These are phyloP conservation scores for Vigna unguiculata DNA, from an alignment of 306 rosid species.

Conservation along the genomic window DNA sequence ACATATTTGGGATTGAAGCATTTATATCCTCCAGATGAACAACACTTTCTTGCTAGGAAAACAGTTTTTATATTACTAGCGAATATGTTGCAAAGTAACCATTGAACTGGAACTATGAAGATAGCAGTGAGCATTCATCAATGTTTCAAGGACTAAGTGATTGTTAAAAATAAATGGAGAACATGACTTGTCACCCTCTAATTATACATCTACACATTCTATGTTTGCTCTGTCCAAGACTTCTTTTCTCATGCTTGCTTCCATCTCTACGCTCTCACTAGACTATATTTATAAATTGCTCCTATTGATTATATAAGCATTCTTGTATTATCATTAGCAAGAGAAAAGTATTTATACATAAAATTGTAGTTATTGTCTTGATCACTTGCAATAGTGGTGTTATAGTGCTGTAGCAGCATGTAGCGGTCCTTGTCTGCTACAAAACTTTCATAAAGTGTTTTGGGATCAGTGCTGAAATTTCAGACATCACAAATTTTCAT, in stretches of 20 bases:
- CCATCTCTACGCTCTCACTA: constrained; percentile 19
- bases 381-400: not conserved
- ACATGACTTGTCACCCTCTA: constrained; percentile 1
- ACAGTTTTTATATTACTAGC: constrained; percentile 5
- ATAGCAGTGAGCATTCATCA: not conserved
- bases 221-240: constrained; percentile 19
- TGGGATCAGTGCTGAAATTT: not conserved
- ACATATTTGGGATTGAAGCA: constrained; percentile 31
- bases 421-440: not conserved
- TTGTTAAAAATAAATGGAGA: constrained; percentile 15
- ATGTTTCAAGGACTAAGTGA: constrained; percentile 24
- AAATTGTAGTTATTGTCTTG: not conserved
- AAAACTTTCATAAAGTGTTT: not conserved
- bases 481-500: not conserved
- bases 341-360: not conserved
- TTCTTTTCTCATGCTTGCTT: not conserved
- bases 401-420: not conserved
- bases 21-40: constrained; percentile 30
- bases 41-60: not conserved
- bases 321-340: constrained; percentile 22
- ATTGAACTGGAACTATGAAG: constrained; percentile 30
- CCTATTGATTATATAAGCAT: not conserved
- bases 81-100: constrained; percentile 23
- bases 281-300: not conserved
- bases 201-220: constrained; percentile 1